These are phyloP conservation scores for Coemansia guatemalensis DNA, from an alignment of 192 early-diverging fungal genomes.

Conservation along the genomic window DNA sequence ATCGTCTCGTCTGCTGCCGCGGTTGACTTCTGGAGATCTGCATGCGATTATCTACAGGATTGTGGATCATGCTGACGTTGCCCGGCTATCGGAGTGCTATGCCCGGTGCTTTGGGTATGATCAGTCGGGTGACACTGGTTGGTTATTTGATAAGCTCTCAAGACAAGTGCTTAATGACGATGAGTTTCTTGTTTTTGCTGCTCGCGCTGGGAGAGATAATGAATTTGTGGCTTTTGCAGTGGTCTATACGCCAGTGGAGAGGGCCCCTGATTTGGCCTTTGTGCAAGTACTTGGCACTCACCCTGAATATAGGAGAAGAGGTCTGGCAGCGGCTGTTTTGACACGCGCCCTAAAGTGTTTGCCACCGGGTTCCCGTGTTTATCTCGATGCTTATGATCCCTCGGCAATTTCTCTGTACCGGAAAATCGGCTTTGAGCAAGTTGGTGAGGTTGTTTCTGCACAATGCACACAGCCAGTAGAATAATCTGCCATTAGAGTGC, in stretches of 20 bases:
- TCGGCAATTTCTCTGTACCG: neutral
- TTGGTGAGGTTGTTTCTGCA: neutral
- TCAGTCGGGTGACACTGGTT: conserved; percentile 1
- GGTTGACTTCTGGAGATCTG: too few species aligned
- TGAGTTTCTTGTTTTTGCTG: conserved; percentile 3
- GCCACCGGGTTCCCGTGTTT: neutral
- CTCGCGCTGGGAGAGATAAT: neutral
- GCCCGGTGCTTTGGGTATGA: conserved; percentile 21
- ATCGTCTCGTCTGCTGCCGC: too few species aligned
- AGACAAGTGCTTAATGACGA: conserved; percentile 13
- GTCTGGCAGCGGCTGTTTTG: neutral
- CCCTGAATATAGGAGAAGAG: neutral
- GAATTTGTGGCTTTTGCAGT: conserved; percentile 19
- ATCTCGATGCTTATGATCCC: conserved; percentile 1
- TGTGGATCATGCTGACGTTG: neutral
- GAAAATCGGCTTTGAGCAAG: neutral
- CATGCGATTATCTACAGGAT: neutral
- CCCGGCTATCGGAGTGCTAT: conserved; percentile 13
- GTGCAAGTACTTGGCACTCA: conserved; percentile 4
- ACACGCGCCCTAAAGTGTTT: neutral
- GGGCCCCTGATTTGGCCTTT: conserved; percentile 10
- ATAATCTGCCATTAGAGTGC: too few species aligned
- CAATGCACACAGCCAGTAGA: neutral
- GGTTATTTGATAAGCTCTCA: conserved; percentile 24
- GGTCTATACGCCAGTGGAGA: conserved; percentile 14